Base-by-base conservation (phyloP, 2,329 filamentous ascomycete genomes). In the Aspergillus sp. region DNA sequence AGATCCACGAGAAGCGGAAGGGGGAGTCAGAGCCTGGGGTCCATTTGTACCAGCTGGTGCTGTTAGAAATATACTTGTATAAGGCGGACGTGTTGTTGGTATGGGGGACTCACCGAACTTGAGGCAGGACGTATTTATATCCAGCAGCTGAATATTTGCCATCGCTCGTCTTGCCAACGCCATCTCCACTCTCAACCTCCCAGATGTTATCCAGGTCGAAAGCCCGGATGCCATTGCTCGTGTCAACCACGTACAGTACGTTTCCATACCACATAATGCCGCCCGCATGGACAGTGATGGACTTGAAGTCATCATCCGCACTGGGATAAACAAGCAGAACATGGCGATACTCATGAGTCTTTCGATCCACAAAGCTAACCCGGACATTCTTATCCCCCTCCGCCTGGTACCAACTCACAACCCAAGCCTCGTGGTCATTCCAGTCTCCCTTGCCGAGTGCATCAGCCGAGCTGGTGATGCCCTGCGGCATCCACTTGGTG, bases 161-260 rank as follows among this genome's bases (percentile, higher is more conserved):
- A 1, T 66, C 67, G 4, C 58, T 62, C 7, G 59, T 62, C 61
- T 73, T 73, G 19, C 73, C 73, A 7, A 73, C 68, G 1, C 60
- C 66, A 48, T 74, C 69, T 1, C 69, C 72, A 42, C 49, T 56
- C 2, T 64, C 68, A 12, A 75, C 72, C 50, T 70, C 61, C 70
- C 70, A 75, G 40, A 76, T 71, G 50, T 74, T 73, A n/a, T 59
- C 59, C 59, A 75, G 54, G 39, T 75, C 72, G 57, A 76, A 76
- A 1, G 74, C 72, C 1, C 73, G 68, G 42, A 75, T 68, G 1
- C 72, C 73, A 12, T 69, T 68, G 2, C 49, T 56, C 0, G 72
- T 75, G 57, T 75, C 73, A 1, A 75, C 70, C 3, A 75, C 70
- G 62, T 68, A 75, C 12, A 75, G 59, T 7, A 66, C 65, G 49